These are phyloP conservation scores for Neurospora terricola DNA, from an alignment of 495 filamentous ascomycete species.

Conservation along the genomic window DNA sequence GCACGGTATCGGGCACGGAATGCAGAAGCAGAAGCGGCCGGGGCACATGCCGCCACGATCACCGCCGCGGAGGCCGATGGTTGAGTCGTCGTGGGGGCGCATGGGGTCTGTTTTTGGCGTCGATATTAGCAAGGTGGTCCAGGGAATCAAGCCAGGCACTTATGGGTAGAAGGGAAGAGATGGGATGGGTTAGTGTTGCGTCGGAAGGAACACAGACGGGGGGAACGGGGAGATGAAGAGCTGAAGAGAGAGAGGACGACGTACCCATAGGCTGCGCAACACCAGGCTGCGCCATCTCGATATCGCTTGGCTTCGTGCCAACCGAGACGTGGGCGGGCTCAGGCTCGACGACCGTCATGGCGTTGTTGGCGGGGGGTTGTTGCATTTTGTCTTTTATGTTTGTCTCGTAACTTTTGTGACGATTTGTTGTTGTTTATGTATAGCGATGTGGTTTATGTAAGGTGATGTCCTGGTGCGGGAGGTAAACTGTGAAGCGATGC, in stretches of 20 bases:
- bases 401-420: not conserved
- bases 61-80: constrained; percentile 29
- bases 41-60: constrained; percentile 25
- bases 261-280: constrained; percentile 26
- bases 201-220: not conserved
- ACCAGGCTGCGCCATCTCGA: constrained; percentile 23
- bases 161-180: not conserved
- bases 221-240: too few relatives aligned
- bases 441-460: not conserved
- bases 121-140: not conserved
- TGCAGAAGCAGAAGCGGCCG: constrained; percentile 35
- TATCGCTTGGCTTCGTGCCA: not conserved
- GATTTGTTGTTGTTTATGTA: not conserved
- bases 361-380: not conserved
- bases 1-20: constrained; percentile 34
- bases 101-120: constrained; percentile 19
- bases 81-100: constrained; percentile 27
- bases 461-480: not conserved
- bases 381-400: not conserved
- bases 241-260: not conserved
- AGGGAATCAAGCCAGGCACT: too few relatives aligned
- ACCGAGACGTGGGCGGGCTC: constrained; percentile 4
- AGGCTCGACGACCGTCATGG: constrained; percentile 3
- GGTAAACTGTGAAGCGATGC: not conserved
- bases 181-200: not conserved